phyloP scores from a whole-genome alignment of 345 rosid genomes.

The Hypericum perforatum region DNA sequence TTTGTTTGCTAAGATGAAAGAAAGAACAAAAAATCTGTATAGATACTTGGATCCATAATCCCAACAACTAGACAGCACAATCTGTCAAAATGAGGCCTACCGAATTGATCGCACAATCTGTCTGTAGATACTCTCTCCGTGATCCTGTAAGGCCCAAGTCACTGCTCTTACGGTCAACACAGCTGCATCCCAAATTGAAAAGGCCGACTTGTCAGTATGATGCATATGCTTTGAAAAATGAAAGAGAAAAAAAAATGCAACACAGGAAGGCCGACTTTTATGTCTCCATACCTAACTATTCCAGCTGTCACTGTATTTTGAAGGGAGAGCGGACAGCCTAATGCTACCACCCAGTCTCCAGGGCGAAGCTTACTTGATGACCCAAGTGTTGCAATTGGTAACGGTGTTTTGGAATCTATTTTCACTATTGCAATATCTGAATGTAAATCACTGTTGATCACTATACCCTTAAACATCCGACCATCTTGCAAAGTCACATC shows the following conservation, averaged over 20 bases:
- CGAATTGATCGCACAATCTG: slow-evolving; percentile 78
- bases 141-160: slow-evolving; percentile 83
- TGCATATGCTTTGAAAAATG: not conserved
- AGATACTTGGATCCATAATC: no score
- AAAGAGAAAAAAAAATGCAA: not conserved
- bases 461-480: slow-evolving; percentile 70
- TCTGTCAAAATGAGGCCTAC: slow-evolving; percentile 25
- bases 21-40: no score
- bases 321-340: slow-evolving; percentile 95
- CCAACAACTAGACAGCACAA: no score
- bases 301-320: slow-evolving; percentile 93
- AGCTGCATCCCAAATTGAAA: slow-evolving; percentile 29
- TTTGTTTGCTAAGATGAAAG: no score
- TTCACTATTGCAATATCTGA: slow-evolving; percentile 92
- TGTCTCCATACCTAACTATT: slow-evolving; percentile 55
- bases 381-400: slow-evolving; percentile 80
- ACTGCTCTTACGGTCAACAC: slow-evolving; percentile 94
- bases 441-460: slow-evolving; percentile 70
- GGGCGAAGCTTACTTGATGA: slow-evolving; percentile 78
- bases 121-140: slow-evolving; percentile 78
- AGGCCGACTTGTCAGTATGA: not conserved
- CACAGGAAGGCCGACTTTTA: not conserved
- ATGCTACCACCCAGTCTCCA: slow-evolving; percentile 89
- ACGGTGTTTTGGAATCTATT: slow-evolving; percentile 68
- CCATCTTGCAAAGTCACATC: slow-evolving; percentile 96